Base-by-base conservation (phyloP, 1,139 yeast genomes). In the Yamadazyma trypodendri region DNA sequence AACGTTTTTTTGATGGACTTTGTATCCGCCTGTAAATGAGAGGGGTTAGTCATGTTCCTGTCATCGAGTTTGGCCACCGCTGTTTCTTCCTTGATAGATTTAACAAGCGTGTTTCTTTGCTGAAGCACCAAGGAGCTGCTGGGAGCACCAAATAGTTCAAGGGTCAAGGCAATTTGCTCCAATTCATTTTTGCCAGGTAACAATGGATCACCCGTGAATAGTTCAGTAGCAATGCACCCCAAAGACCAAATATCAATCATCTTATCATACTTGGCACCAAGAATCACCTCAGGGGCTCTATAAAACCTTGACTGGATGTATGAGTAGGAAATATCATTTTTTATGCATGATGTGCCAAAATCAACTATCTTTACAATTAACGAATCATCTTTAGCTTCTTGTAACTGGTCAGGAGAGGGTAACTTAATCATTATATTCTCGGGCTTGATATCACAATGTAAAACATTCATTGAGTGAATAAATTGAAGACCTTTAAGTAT, bases 211-310 rank as follows among this genome's bases (percentile, higher is more conserved):
- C 95, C 95, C 0, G 79, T 71, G 38, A 69, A 72, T 34, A 85
- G 56, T 54, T 86, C 95, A 2, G 80, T 77, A 13, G 83, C 58
- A 29, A 86, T 76, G 40, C 90, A 76, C 0, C 85, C 92, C 43
- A 83, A 61, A 4, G 92, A 83, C 95, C 95, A 86, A 44, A 85
- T 75, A 55, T 86, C 95, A 39, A 86, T 84, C 49, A 77, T 77
- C 21, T 73, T 68, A 39, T 77, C 71, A 56, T 88, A 88, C 23
- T 78, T 72, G 41, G 88, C 81, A 2, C 96, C 96, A n/a, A 87
- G 53, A 28, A 85, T 66, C 3, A 88, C 89, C 55, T 88, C 96
- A 0, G 96, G 89, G 12, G 87, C 84, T 39, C 87, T 57, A 50
- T 81, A 81, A 49, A 73, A 81, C 31, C 87, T 52, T 1, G 86